Percentiles rank a stretch among this genome's conserved stretches.
phyloP scores from a whole-genome alignment of 140 eudicot species.

The Erigeron philadelphicus region DNA sequence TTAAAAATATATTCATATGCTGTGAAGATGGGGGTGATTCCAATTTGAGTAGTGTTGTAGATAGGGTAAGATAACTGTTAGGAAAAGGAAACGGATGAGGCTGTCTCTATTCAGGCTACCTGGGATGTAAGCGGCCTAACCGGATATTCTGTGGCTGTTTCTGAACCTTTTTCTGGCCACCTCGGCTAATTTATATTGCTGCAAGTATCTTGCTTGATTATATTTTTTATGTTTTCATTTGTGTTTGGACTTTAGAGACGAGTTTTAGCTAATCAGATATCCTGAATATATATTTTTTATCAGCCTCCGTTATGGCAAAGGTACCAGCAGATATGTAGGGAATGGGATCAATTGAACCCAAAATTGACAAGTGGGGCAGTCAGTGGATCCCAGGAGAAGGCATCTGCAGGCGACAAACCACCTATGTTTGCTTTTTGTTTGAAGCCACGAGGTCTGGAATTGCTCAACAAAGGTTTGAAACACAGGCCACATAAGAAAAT shows the following conservation, averaged over 20 bases:
- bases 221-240: background rate
- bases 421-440: constrained; percentile 91
- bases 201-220: background rate
- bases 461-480: constrained; percentile 66
- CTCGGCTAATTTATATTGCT: background rate
- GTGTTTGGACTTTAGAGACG: background rate
- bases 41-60: no score
- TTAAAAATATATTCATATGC: no score
- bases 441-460: constrained; percentile 80
- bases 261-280: constrained; percentile 11
- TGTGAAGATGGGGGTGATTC: no score
- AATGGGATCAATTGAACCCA: constrained; percentile 63
- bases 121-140: no score
- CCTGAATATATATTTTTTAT: constrained; percentile 8
- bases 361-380: constrained; percentile 29
- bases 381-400: constrained; percentile 57
- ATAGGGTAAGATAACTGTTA: no score
- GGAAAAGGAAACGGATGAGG: no score
- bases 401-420: constrained; percentile 62
- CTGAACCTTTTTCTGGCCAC: no score
- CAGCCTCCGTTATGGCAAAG: constrained; percentile 97
- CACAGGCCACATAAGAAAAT: constrained; percentile 78
- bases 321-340: constrained; percentile 72
- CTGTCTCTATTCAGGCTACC: no score
- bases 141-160: no score